Evolutionary conservation across 495 filamentous ascomycete species (phyloP).

Genomic region (Aspergillus mulundensis): DNA sequence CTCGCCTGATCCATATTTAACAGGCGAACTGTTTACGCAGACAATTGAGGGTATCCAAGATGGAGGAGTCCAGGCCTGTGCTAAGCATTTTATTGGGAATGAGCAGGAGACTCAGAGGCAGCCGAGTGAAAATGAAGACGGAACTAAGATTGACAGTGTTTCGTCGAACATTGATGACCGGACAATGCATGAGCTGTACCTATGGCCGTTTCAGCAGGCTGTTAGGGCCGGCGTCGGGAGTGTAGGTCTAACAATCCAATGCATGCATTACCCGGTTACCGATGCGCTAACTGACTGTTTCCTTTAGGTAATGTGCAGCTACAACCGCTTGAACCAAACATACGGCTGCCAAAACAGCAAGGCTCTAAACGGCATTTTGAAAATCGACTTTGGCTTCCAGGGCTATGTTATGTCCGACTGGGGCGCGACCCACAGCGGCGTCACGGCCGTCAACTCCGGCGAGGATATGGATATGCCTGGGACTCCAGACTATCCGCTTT

Average conservation of each 20-base stretch:
- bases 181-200: conserved; percentile 69
- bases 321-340: conserved; percentile 61
- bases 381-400: conserved; percentile 55
- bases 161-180: conserved; percentile 65
- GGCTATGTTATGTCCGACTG: conserved; percentile 7
- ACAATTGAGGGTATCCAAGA: conserved; percentile 39
- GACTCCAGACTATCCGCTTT: too few species aligned
- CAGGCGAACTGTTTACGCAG: too few species aligned
- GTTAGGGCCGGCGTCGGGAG: too few species aligned
- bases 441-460: background rate
- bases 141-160: too few species aligned
- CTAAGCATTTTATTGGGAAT: conserved; percentile 63
- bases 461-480: conserved; percentile 9
- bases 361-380: conserved; percentile 54
- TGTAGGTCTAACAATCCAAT: too few species aligned
- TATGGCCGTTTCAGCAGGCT: conserved; percentile 64
- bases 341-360: conserved; percentile 66
- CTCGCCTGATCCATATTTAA: background rate
- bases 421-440: conserved; percentile 1
- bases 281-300: too few species aligned
- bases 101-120: conserved; percentile 91
- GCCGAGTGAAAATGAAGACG: too few species aligned
- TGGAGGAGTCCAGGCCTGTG: conserved; percentile 43
- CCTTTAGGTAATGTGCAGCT: conserved; percentile 63
- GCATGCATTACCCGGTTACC: too few species aligned